Evolutionary conservation across 1,284 basidiomycete species (phyloP).

Genomic region (Ganoderma leucocontextum): DNA sequence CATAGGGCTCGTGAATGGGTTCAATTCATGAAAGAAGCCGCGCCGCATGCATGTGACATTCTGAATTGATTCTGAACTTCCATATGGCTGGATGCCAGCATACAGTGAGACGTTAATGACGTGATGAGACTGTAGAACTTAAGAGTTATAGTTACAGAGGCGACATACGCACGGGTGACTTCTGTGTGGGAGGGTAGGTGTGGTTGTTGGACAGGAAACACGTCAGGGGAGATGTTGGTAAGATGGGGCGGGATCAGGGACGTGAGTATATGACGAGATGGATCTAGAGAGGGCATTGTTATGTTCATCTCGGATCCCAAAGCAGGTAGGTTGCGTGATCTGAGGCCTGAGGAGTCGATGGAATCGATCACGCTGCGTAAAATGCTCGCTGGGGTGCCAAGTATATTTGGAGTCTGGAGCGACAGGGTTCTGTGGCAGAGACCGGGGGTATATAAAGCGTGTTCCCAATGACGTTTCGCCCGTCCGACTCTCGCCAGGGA

Average conservation of each 20-base stretch:
- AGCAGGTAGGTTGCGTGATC: conserved; percentile 39
- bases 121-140: not conserved
- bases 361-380: conserved; percentile 42
- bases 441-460: conserved; percentile 26
- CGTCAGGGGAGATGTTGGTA: conserved; percentile 1
- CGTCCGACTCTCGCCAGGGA: not conserved
- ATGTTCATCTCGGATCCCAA: conserved; percentile 37
- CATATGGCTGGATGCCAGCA: not conserved
- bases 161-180: not conserved
- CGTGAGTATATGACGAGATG: conserved; percentile 15
- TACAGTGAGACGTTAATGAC: conserved; percentile 1
- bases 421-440: conserved; percentile 32
- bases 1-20: conserved; percentile 8
- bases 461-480: conserved; percentile 11
- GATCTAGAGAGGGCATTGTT: conserved; percentile 16
- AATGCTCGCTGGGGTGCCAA: conserved; percentile 39
- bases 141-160: not conserved
- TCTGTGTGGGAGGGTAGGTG: not conserved
- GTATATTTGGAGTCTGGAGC: conserved; percentile 34
- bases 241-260: not conserved
- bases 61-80: conserved; percentile 11
- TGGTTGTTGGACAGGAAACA: conserved; percentile 2
- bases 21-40: conserved; percentile 31
- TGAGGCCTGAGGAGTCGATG: conserved; percentile 39
- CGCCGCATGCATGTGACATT: conserved; percentile 28